Base-by-base conservation (phyloP, 805 yeast genomes). In the Cyberlindnera amylophila region DNA sequence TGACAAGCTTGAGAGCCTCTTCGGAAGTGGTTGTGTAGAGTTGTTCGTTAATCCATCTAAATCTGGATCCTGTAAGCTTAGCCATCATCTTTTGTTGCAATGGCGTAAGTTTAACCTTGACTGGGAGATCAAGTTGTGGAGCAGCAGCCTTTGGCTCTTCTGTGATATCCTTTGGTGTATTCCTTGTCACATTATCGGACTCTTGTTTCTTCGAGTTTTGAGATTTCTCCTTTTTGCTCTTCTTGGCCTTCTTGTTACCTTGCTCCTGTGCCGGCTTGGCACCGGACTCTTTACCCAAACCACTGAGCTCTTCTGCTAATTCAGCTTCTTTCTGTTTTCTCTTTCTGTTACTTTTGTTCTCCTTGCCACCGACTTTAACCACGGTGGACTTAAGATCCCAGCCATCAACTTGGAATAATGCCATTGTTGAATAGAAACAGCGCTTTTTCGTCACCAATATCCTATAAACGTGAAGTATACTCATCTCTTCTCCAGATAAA, bases 21-120 rank as follows among this genome's bases (percentile, higher is more conserved):
- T 77, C 79, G 0, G 98, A 90, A 1, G 81, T 66, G 29, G 81
- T 82, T 1, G 98, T 93, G 60, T 93, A 93, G n/a, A 93, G 69
- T 60, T 91, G 95, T 64, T 93, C 99, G 61, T 93, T 93, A 59
- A 93, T 93, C 98, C 98, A 93, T 62, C 99, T 75, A 67, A 93
- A 93, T 53, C 99, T 71, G 1, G 98, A 88, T 0, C 99, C 99
- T 2, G 95, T 79, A 32, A 93, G 74, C 61, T 93, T 93, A 35
- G 86, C 88, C 81, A 88, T 79, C 98, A 93, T 91, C 59, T 93
- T 93, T 56, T 85, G 86, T 64, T 93, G 99, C 49, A 90, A 66
- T 14, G 96, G 95, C 0, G 96, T 87, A 41, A 90, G 65, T 35
- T 80, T 77, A 29, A 63, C 57, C n/a, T 62, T 56, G 4, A 60